These are phyloP conservation scores for Fragaria vesca DNA, from an alignment of 306 rosid genomes.

Conservation along the genomic window DNA sequence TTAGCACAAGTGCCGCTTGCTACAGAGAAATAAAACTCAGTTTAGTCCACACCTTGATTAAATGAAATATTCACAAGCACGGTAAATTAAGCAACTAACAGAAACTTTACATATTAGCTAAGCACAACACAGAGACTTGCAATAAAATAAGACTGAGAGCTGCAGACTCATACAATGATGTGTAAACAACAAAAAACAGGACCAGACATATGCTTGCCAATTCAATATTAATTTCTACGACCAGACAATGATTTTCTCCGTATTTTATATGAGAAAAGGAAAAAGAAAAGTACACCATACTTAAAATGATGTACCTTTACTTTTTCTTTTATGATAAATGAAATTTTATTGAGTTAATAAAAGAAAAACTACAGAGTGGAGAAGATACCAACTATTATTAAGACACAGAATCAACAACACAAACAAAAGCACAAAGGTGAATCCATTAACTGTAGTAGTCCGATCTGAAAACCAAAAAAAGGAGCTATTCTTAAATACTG, in stretches of 20 bases:
- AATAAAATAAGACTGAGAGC: background rate
- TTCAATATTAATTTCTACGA: background rate
- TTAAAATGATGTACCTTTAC: background rate
- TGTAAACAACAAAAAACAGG: background rate
- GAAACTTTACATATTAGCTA: background rate
- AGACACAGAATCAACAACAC: background rate
- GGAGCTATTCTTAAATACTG: background rate
- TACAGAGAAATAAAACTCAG: conserved; percentile 30
- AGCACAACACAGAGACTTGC: background rate
- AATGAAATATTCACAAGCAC: background rate
- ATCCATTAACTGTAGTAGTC: background rate
- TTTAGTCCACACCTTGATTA: conserved; percentile 3
- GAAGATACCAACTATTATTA: background rate
- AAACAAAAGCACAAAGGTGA: background rate
- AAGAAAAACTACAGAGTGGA: background rate
- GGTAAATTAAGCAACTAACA: background rate
- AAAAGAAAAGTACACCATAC: background rate
- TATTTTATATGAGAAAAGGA: background rate
- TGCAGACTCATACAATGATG: background rate
- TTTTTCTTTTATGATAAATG: background rate
- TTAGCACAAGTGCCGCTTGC: conserved; percentile 99
- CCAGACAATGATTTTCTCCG: background rate
- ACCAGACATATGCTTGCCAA: background rate
- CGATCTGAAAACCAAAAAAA: background rate
- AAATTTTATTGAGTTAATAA: background rate